Evolutionary conservation across 2,329 filamentous ascomycete species (phyloP).

Genomic region (Diaporthe sp.): DNA sequence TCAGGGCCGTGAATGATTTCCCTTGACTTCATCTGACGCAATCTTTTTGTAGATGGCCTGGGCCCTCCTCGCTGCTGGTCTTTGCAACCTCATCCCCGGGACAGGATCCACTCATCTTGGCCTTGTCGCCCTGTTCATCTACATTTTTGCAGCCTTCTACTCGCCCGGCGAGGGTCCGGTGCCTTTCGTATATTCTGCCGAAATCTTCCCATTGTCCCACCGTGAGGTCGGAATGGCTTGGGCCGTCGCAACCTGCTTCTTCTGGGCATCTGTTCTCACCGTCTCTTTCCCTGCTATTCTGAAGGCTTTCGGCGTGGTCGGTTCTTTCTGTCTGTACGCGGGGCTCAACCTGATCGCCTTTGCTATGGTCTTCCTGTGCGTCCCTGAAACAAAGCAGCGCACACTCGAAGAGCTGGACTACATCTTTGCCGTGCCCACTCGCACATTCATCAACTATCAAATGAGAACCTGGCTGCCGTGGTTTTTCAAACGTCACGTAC

Average conservation of each 20-base stretch:
- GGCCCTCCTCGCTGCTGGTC: conserved; percentile 67
- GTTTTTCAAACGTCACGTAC: conserved; percentile 67
- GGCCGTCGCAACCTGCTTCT: conserved; percentile 74
- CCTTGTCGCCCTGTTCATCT: conserved; percentile 58
- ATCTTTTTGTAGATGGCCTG: conserved; percentile 59
- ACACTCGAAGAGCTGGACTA: conserved; percentile 67
- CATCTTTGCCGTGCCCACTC: conserved; percentile 69
- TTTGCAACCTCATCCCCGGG: conserved; percentile 59
- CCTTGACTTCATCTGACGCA: background rate
- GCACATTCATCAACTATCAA: conserved; percentile 68
- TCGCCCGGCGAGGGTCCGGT: conserved; percentile 69
- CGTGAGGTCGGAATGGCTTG: conserved; percentile 78
- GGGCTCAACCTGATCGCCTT: conserved; percentile 66
- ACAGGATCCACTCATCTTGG: conserved; percentile 47
- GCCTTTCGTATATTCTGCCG: conserved; percentile 75
- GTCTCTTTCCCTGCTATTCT: conserved; percentile 73
- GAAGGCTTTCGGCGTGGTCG: conserved; percentile 49
- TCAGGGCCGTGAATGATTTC: too few species aligned
- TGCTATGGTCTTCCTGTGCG: conserved; percentile 64
- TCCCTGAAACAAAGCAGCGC: conserved; percentile 67
- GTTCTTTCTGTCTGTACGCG: conserved; percentile 64
- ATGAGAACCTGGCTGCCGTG: conserved; percentile 65
- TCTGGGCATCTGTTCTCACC: conserved; percentile 68
- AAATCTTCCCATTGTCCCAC: conserved; percentile 77
- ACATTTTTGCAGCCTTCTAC: conserved; percentile 44